These are phyloP conservation scores for Mollisiaceae sp. DNA, from an alignment of 2,329 filamentous ascomycete genomes.

Conservation along the genomic window DNA sequence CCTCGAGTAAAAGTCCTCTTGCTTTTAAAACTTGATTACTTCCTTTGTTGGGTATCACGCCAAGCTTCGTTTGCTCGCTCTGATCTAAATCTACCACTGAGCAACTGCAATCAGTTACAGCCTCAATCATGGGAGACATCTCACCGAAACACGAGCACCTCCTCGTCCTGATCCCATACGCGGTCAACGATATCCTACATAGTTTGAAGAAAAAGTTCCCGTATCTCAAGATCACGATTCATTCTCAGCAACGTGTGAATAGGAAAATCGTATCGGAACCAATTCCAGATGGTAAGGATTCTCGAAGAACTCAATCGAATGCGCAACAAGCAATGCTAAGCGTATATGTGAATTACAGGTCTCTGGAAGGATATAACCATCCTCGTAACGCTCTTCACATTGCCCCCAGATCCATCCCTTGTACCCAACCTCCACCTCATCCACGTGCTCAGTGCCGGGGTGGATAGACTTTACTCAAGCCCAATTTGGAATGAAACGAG, in stretches of 20 bases:
- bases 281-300: slow-evolving; percentile 15
- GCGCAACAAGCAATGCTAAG: slow-evolving; percentile 15
- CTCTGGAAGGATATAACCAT: slow-evolving; percentile 35
- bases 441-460: slow-evolving; percentile 31
- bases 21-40: slow-evolving; percentile 6
- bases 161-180: slow-evolving; percentile 16
- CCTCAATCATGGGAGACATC: slow-evolving; percentile 8
- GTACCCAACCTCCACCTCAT: slow-evolving; percentile 28
- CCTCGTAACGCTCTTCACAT: slow-evolving; percentile 32
- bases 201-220: slow-evolving; percentile 17
- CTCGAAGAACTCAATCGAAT: slow-evolving; percentile 16
- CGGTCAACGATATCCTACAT: slow-evolving; percentile 17
- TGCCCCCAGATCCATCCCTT: slow-evolving; percentile 28
- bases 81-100: background rate
- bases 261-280: slow-evolving; percentile 17
- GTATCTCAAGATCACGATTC: slow-evolving; percentile 18
- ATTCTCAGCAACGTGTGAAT: slow-evolving; percentile 17
- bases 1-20: slow-evolving; percentile 12
- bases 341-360: slow-evolving; percentile 7
- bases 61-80: background rate
- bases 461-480: slow-evolving; percentile 31
- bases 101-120: background rate
- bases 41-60: slow-evolving; percentile 5
- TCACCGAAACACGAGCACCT: slow-evolving; percentile 8
- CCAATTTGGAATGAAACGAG: slow-evolving; percentile 36